Evolutionary conservation across 192 early-diverging fungal species (phyloP), one percentile per base, ranked within the genome.

Genomic region (Coemansia sp.): DNA sequence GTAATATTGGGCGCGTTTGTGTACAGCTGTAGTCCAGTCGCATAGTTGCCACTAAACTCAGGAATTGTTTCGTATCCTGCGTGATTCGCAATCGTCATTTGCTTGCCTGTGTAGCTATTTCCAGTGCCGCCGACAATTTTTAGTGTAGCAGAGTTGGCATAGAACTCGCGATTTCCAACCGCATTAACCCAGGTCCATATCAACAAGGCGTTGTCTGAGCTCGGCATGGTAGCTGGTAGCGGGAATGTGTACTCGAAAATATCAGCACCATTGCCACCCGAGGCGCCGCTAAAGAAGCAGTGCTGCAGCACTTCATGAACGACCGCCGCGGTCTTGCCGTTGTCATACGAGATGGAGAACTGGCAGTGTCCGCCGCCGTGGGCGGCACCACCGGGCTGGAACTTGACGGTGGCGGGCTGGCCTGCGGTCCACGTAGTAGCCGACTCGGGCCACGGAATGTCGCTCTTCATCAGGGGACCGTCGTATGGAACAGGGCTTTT

Each of bases 151-250:
- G 87, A 86, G 53, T 86, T 87, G 59, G 79, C 86, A 64, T 90
- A 90, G 48, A 81, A 88, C 72, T 90, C 89, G 37, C 83, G 79
- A 58, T 88, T 87, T 2, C 85, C 87, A 8, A 83, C 54, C 2
- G 88, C 87, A 60, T 87, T 88, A 37, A 87, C 85, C 89, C 89
- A 89, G 2, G 82, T 71, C 88, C 89, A 90, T 1, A 76, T 80
- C 32, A 86, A 76, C 0, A 79, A 51, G 1, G 71, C 78, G 4
- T 58, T 35, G 51, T 49, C 58, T 1, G 80, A 27, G 10, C 70
- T 56, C 48, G 32, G 32, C 32, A 35, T 35, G 32, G 32, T 35
- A 35, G 32, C 32, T 7, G 32, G 32, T 7, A 35, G 32, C 0
- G 32, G 32, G 7, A 35, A 35, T 35, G 32, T 35, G 32, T 35